Base-by-base conservation (phyloP, 2,329 filamentous ascomycete species). In the Dactylellina drechsleri region DNA sequence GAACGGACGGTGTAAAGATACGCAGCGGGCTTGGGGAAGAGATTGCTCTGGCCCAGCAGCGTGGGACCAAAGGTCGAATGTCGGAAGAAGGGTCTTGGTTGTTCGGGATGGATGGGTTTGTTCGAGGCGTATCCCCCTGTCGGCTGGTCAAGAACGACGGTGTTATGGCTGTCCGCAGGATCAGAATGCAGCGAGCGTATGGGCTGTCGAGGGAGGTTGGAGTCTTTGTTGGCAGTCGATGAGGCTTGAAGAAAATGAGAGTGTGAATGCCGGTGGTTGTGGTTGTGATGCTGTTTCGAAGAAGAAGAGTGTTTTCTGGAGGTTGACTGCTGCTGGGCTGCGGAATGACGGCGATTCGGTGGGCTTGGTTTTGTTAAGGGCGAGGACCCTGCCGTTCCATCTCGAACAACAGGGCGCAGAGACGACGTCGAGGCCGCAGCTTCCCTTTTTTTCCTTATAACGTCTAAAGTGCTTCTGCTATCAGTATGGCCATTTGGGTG, bases 1-100 rank as follows among this genome's bases (percentile, higher is more conserved):
- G 64, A 57, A 43, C 71, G 71, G 57, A 67, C 62, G n/a, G 57
- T 64, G 58, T 75, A 75, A 20, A 75, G 64, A 18, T 67, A 75
- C 26, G 62, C 71, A n/a, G 71, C 64, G n/a, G 71, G 71, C 45
- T 75, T 75, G 43, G 71, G 71, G 64, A 75, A 75, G 53, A 75
- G 57, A 26, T 41, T 36, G 50, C 57, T 73, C 54, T 66, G 61
- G 13, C 54, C 68, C 50, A 73, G 49, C 68, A 73, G 49, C 41
- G 68, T 56, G 56, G 68, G 50, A 28, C 68, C 68, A 56, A 73
- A 73, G 36, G 68, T 50, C 59, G 68, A 73, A 66, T 73, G 61
- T 56, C 68, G 60, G 60, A 73, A 73, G 57, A 61, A 56, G 47
- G 60, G 53, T 56, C 56, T 60, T 45, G 67, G 67, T 10, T 36